These are phyloP conservation scores for Lepiota venenata DNA, from an alignment of 768 basidiomycete genomes.

Conservation along the genomic window DNA sequence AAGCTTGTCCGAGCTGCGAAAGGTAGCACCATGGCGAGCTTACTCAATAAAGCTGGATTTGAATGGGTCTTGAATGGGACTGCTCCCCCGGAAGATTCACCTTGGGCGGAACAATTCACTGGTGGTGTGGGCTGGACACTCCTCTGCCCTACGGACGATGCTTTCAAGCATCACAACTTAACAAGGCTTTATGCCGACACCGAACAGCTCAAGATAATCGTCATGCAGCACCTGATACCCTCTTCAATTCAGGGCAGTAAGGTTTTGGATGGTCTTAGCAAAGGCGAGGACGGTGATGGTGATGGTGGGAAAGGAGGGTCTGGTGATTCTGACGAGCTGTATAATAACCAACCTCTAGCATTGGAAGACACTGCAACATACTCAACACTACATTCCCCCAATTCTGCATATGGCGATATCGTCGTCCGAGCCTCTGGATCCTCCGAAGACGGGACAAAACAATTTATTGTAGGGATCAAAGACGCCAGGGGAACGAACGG, in stretches of 20 bases:
- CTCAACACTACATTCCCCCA: constrained; percentile 67
- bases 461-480: constrained; percentile 70
- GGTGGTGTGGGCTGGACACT: constrained; percentile 70
- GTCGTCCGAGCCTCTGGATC: constrained; percentile 54
- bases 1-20: constrained; percentile 90
- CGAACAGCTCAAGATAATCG: constrained; percentile 52
- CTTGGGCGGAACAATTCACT: constrained; percentile 52
- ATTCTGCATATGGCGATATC: constrained; percentile 75
- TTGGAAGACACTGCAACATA: constrained; percentile 69
- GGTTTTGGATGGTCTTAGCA: constrained; percentile 20
- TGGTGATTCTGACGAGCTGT: constrained; percentile 29
- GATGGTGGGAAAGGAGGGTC: background rate
- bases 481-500: constrained; percentile 66
- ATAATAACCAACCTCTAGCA: constrained; percentile 70
- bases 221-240: constrained; percentile 76
- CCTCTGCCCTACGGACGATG: constrained; percentile 88
- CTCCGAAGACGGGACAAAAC: constrained; percentile 35
- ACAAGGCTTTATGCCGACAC: constrained; percentile 63
- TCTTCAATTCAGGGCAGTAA: constrained; percentile 25
- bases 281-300: background rate
- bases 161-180: constrained; percentile 85
- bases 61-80: constrained; percentile 91
- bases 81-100: constrained; percentile 65
- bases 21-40: constrained; percentile 81
- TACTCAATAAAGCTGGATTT: constrained; percentile 82